Base-by-base conservation (phyloP, 2,329 filamentous ascomycete genomes). In the Proliferodiscus dingleyae region DNA sequence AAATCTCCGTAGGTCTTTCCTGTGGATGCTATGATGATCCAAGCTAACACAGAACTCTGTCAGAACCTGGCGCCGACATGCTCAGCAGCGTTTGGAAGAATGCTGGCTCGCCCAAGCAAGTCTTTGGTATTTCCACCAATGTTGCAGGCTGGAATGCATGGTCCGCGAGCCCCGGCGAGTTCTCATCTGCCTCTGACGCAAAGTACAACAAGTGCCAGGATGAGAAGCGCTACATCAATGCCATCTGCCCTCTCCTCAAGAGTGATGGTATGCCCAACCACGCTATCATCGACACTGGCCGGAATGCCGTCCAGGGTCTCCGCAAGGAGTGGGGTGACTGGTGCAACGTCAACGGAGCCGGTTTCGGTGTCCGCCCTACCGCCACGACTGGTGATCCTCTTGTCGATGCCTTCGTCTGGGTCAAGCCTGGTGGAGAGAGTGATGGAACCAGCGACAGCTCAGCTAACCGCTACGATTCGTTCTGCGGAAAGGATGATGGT, bases 331-430 rank as follows among this genome's bases (percentile, higher is more conserved):
- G 80, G 78, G 81, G 80, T 33, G 72, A 85, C 61, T 85, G 82
- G 81, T 85, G 81, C 69, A 85, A 83, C 59, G 71, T 82, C 49
- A 73, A 68, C 38, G 76, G 74, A 24, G 76, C 80, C 47, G 81
- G 82, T 6, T 85, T 84, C 50, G 83, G 82, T 49, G 64, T 66
- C n/a, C 74, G 79, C n/a, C 80, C 81, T 2, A 76, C 75, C 3
- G 71, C 78, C n/a, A 68, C 77, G 59, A 85, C 81, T 7, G 78
- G 76, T 11, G 72, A 80, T 51, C 60, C 65, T 2, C 67, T 81
- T 15, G 69, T 75, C 26, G 83, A 86, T 61, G 80, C 81, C 32
- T 81, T 85, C 53, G 81, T 85, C 46, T 85, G 82, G 82, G 69
- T 85, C 55, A 86, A 85, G 73, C 82, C 82, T 4, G 82, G 82